phyloP scores from a whole-genome alignment of 345 rosid genomes.

The Corchorus capsularis region DNA sequence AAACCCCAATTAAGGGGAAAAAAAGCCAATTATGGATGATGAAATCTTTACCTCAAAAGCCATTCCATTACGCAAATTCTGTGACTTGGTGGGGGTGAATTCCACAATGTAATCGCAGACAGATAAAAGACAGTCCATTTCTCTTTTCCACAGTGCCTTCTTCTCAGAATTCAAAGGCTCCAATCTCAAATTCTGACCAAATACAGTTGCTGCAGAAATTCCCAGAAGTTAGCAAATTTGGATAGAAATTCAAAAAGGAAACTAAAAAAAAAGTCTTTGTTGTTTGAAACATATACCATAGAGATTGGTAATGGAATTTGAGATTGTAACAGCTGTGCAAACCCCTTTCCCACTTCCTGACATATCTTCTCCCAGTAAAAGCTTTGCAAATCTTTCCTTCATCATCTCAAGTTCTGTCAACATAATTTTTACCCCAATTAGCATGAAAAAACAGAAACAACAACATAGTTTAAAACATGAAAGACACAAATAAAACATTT shows the following conservation, averaged over 20 bases:
- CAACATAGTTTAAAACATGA: not conserved
- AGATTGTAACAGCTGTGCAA: conserved; percentile 84
- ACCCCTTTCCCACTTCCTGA: conserved; percentile 97
- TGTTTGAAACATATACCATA: conserved; percentile 51
- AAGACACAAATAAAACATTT: not conserved
- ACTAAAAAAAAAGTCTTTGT: not conserved
- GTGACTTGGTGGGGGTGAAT: conserved; percentile 59
- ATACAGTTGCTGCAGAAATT: conserved; percentile 69
- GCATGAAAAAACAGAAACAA: not conserved
- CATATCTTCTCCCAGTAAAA: conserved; percentile 96
- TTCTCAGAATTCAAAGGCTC: conserved; percentile 86
- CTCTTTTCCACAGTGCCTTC: conserved; percentile 83
- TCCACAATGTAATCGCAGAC: conserved; percentile 87
- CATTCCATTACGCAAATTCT: conserved; percentile 59
- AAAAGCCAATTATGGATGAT: not conserved
- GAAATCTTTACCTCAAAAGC: conserved; percentile 56
- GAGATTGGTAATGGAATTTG: conserved; percentile 90
- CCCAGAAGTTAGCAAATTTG: not conserved
- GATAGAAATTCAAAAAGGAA: not conserved
- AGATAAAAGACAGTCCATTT: conserved; percentile 85
- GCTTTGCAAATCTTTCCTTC: conserved; percentile 93
- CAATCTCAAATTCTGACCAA: conserved; percentile 82
- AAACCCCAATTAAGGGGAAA: not conserved
- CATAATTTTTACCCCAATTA: not conserved
- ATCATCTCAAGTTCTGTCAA: conserved; percentile 71